Base-by-base conservation (phyloP, 2,329 filamentous ascomycete species). In the Arthrinium phaeospermum region DNA sequence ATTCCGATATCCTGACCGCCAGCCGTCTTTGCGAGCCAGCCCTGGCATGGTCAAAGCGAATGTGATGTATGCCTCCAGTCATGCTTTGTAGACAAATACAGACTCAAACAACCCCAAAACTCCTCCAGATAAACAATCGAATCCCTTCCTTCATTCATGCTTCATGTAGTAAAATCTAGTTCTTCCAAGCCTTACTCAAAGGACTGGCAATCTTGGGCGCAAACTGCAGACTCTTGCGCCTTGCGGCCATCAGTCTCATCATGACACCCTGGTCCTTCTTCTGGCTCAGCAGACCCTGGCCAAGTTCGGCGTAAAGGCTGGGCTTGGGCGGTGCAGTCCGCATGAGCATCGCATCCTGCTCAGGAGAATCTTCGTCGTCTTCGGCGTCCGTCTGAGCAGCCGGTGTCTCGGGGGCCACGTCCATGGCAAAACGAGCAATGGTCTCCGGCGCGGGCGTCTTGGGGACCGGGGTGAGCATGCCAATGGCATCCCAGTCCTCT, bases 201-300 rank as follows among this genome's bases (percentile, higher is more conserved):
- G 93, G 93, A 80, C 93, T 95, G 24, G 89, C 91, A 72, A 94
- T 84, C 82, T 93, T 92, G 44, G 93, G 93, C 45, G 92, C 92
- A 84, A 91, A 94, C 78, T 94, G 92, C 81, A 94, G 80, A 78
- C 92, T 96, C 88, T 94, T 94, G 73, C 93, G 87, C 73, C 93
- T 86, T 0, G 92, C 93, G 14, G 91, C 90, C 86, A 93, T 90
- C 73, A 95, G 83, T 68, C 91, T 86, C 81, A 89, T 86, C 74
- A 90, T 83, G 71, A 93, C 85, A 27, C 84, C 84, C 77, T 89
- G 84, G 77, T 91, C 87, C 81, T 89, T 89, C 69, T 88, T 84
- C 69, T 81, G 82, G 71, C 81, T 82, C 71, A 90, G 78, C 5
- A 89, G 80, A 0, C 85, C 84, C 6, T 81, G 78, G 16, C 85